phyloP scores from a whole-genome alignment of 2,329 filamentous ascomycete species.

The Arthroderma sp. region DNA sequence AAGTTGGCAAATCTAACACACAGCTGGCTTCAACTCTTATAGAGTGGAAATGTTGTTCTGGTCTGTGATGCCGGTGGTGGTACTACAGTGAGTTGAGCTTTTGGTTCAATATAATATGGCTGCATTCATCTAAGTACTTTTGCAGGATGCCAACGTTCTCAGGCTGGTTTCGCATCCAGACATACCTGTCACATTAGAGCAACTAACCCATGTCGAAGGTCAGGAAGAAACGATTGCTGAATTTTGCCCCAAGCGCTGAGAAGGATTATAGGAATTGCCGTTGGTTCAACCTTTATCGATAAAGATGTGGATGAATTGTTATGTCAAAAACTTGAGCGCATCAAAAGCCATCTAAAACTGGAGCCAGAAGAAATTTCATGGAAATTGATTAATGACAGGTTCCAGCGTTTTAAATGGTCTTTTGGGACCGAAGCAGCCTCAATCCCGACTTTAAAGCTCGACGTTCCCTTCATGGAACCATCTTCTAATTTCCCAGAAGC shows the following conservation, averaged over 20 bases:
- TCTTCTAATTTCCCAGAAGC: conserved; percentile 2
- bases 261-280: conserved; percentile 17
- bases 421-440: conserved; percentile 1
- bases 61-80: conserved; percentile 7
- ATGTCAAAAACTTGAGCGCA: conserved; percentile 12
- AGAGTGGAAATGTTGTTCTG: conserved; percentile 7
- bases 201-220: conserved; percentile 12
- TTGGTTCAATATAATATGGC: background rate
- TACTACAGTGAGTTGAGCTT: conserved; percentile 2
- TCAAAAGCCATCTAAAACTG: conserved; percentile 11
- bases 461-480: conserved; percentile 2
- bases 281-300: conserved; percentile 27
- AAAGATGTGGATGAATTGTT: conserved; percentile 17
- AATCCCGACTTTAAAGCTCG: conserved; percentile 4
- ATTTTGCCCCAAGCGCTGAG: background rate
- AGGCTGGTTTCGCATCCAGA: conserved; percentile 16
- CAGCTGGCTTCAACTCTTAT: background rate
- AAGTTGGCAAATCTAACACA: too few species aligned
- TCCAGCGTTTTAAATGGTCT: conserved; percentile 5
- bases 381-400: conserved; percentile 5
- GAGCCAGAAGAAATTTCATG: conserved; percentile 3
- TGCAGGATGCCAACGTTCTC: conserved; percentile 6
- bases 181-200: conserved; percentile 15
- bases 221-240: conserved; percentile 2
- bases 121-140: background rate